phyloP scores from a whole-genome alignment of 2,329 filamentous ascomycete species.

The Trichoderma sp. region DNA sequence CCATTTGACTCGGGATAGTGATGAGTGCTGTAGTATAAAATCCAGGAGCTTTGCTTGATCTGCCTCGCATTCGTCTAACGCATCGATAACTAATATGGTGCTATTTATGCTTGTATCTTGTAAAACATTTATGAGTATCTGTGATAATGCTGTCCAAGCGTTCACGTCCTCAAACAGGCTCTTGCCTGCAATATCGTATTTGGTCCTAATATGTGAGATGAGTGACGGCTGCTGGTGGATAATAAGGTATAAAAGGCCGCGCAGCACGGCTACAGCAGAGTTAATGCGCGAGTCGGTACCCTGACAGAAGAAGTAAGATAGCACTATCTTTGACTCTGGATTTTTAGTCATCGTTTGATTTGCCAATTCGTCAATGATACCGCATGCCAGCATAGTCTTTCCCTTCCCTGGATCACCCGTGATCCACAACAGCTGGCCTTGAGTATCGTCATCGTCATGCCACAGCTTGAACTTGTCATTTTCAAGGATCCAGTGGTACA shows the following conservation, averaged over 20 bases:
- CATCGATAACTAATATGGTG: background rate
- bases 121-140: slow-evolving; percentile 41
- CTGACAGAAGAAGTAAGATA: slow-evolving; percentile 23
- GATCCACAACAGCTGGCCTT: slow-evolving; percentile 38
- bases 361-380: slow-evolving; percentile 33
- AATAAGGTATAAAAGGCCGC: slow-evolving; percentile 46
- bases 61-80: background rate
- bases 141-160: slow-evolving; percentile 38
- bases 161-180: slow-evolving; percentile 44
- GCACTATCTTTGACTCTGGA: background rate
- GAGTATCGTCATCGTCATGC: background rate
- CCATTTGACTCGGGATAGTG: background rate
- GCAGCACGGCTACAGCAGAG: slow-evolving; percentile 42
- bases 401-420: slow-evolving; percentile 45
- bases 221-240: slow-evolving; percentile 36
- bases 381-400: slow-evolving; percentile 46
- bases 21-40: background rate
- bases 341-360: background rate
- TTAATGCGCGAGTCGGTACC: slow-evolving; percentile 36
- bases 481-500: slow-evolving; percentile 38
- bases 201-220: slow-evolving; percentile 37
- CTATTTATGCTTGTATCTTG: slow-evolving; percentile 33
- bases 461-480: slow-evolving; percentile 29
- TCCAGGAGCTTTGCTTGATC: background rate
- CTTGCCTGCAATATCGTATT: slow-evolving; percentile 28